Evolutionary conservation across 805 yeast species (phyloP).

Genomic region (Kuraishia capsulata): DNA sequence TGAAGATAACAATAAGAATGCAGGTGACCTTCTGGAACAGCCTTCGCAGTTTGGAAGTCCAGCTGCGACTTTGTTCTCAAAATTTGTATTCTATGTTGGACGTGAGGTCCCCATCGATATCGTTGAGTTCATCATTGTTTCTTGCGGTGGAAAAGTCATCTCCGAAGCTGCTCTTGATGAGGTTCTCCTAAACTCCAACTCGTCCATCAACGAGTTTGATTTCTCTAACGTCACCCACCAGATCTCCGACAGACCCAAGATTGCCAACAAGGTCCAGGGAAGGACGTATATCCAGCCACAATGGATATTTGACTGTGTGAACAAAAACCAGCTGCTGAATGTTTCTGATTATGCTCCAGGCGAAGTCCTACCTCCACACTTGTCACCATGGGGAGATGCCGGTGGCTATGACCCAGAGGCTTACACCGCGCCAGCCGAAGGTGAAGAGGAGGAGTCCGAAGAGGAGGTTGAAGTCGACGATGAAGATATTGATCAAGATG

Average conservation of each 20-base stretch:
- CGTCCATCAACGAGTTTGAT: conserved; percentile 40
- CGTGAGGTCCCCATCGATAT: conserved; percentile 94
- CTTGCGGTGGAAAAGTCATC: conserved; percentile 79
- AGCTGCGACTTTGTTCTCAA: conserved; percentile 57
- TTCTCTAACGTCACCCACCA: conserved; percentile 80
- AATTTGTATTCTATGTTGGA: conserved; percentile 78
- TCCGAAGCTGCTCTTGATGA: conserved; percentile 87
- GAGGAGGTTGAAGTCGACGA: conserved; percentile 42
- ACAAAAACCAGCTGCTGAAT: conserved; percentile 64
- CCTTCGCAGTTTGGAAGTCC: conserved; percentile 54
- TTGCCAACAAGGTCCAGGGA: conserved; percentile 71
- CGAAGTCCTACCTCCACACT: conserved; percentile 90
- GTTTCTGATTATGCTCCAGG: conserved; percentile 89
- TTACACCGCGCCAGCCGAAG: conserved; percentile 27
- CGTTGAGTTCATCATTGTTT: conserved; percentile 75
- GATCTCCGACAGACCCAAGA: conserved; percentile 85
- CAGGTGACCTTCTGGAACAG: conserved; percentile 66
- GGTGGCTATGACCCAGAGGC: conserved; percentile 82
- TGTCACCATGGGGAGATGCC: conserved; percentile 98
- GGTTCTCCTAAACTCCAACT: conserved; percentile 34
- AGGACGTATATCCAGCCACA: conserved; percentile 96
- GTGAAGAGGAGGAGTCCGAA: conserved; percentile 32
- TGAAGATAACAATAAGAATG: conserved; percentile 49
- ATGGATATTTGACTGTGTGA: conserved; percentile 91
- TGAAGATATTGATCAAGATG: conserved; percentile 41